A percentile compares a stretch with the other conserved stretches of the same genome.
Evolutionary conservation across 1,284 basidiomycete genomes (phyloP).

Genomic region (Ustilago esculenta): DNA sequence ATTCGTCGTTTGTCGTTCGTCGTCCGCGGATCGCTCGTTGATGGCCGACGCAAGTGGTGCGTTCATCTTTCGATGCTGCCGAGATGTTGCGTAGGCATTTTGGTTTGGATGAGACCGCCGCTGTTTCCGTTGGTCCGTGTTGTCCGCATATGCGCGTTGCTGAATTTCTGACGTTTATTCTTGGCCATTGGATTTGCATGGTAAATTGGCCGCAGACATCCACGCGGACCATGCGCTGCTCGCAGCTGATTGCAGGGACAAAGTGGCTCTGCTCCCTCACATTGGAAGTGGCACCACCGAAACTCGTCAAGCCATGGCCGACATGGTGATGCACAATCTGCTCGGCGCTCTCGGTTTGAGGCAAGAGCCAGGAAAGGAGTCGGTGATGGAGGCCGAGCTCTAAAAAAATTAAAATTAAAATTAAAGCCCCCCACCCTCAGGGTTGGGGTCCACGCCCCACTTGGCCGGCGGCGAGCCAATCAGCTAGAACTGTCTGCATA

Average conservation of each 20-base stretch:
- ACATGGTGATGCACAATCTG: conserved; percentile 49
- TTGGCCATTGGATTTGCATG: not conserved
- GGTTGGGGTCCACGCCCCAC: no score
- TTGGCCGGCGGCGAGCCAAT: no score
- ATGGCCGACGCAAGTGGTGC: not conserved
- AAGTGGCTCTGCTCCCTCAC: conserved; percentile 84
- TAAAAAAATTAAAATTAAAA: conserved; percentile 1
- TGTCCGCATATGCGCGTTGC: conserved; percentile 1
- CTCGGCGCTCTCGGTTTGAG: conserved; percentile 51
- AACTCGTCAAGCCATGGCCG: conserved; percentile 82
- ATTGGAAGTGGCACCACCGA: conserved; percentile 88
- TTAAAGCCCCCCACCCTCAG: no score
- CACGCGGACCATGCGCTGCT: conserved; percentile 80
- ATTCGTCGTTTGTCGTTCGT: not conserved
- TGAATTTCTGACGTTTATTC: conserved; percentile 1
- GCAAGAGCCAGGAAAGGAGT: conserved; percentile 27
- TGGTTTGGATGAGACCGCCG: conserved; percentile 1
- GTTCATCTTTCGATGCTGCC: not conserved
- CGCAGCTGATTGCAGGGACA: conserved; percentile 63
- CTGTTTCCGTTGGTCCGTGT: conserved; percentile 10
- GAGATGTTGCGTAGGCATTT: no score
- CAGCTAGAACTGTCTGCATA: no score
- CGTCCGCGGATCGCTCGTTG: not conserved
- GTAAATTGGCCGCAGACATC: conserved; percentile 69
- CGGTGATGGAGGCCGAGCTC: conserved; percentile 49